phyloP scores from a whole-genome alignment of 1,284 basidiomycete genomes.

The Microbotryum scabiosae region DNA sequence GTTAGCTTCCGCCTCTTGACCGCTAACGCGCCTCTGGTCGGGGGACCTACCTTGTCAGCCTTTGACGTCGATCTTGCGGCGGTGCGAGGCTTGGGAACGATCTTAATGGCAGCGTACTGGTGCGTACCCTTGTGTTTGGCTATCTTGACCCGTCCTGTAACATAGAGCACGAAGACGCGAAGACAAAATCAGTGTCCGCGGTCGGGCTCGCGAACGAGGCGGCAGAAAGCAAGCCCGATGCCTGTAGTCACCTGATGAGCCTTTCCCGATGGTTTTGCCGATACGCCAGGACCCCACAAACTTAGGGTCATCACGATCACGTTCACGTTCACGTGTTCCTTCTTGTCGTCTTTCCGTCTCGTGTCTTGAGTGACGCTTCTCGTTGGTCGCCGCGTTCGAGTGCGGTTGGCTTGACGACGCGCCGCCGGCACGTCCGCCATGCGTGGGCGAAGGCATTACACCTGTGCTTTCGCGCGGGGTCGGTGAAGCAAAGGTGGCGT shows the following conservation, averaged over 20 bases:
- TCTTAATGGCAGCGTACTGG: slow-evolving; percentile 91
- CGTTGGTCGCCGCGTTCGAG: too few species aligned
- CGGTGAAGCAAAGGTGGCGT: too few species aligned
- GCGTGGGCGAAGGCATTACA: too few species aligned
- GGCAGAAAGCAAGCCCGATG: not conserved
- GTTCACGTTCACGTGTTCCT: not conserved
- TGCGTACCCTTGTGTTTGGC: slow-evolving; percentile 80
- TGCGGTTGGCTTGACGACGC: too few species aligned
- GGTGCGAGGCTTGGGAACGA: slow-evolving; percentile 73
- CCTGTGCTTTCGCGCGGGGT: too few species aligned
- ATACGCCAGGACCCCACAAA: slow-evolving; percentile 85
- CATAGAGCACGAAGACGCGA: slow-evolving; percentile 4
- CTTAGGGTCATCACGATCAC: slow-evolving; percentile 39
- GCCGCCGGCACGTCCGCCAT: too few species aligned
- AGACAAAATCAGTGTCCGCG: slow-evolving; percentile 4
- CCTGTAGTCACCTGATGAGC: slow-evolving; percentile 62
- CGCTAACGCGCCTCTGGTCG: slow-evolving; percentile 29
- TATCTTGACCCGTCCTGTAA: slow-evolving; percentile 76
- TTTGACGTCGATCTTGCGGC: slow-evolving; percentile 61
- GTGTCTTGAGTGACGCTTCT: not conserved
- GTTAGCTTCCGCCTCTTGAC: slow-evolving; percentile 50
- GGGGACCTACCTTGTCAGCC: slow-evolving; percentile 45
- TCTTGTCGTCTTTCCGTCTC: not conserved
- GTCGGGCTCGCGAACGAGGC: not conserved
- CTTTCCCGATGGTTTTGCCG: slow-evolving; percentile 84